A percentile compares a stretch with the other conserved stretches of the same genome.
These are phyloP conservation scores for Myrmaecium sp. DNA, from an alignment of 2,329 filamentous ascomycete species.

Conservation along the genomic window DNA sequence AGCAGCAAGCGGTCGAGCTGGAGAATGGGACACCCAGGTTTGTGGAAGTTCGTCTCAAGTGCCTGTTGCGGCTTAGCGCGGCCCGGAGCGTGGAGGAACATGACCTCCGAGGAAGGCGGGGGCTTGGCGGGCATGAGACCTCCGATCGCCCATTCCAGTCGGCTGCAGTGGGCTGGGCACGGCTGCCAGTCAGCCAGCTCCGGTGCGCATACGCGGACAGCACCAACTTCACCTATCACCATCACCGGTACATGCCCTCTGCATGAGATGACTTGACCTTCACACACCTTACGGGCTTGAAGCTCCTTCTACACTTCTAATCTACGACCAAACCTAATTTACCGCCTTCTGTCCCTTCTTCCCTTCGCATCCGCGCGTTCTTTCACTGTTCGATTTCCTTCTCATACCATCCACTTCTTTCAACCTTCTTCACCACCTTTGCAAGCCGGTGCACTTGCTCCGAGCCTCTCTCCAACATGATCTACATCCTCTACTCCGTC, in stretches of 20 bases:
- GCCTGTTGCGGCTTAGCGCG: not conserved
- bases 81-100: no score
- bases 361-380: constrained; percentile 2
- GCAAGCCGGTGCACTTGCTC: constrained; percentile 4
- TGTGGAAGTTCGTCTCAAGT: not conserved
- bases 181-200: no score
- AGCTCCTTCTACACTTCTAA: not conserved
- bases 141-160: no score
- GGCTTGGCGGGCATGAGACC: no score
- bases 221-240: no score
- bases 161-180: no score
- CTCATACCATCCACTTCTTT: constrained; percentile 2
- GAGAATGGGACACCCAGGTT: no score
- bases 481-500: constrained; percentile 64
- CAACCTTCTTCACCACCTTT: constrained; percentile 2
- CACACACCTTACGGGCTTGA: no score
- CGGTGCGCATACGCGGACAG: no score
- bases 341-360: constrained; percentile 1
- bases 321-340: constrained; percentile 9
- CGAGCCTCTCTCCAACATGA: constrained; percentile 53
- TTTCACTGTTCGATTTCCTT: constrained; percentile 5
- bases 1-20: not conserved
- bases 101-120: no score
- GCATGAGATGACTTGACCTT: no score
- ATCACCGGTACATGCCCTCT: no score